Base-by-base conservation (phyloP, 139 green algal species). In the Bryopsis sp. region DNA sequence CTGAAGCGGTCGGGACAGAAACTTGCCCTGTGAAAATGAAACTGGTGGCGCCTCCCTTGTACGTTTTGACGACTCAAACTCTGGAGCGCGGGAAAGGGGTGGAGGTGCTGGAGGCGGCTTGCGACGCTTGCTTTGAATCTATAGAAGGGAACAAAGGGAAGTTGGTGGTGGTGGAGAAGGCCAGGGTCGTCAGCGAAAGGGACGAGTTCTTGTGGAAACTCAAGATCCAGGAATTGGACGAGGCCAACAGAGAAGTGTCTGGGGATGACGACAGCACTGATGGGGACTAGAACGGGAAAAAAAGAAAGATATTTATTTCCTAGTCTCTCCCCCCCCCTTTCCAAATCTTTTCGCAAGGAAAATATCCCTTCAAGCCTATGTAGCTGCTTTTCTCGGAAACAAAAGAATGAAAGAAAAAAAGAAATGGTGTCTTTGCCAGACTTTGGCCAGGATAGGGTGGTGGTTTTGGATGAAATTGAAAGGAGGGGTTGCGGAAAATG, bases 31-130 rank as follows among this genome's bases (percentile, higher is more conserved):
- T 99, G 35, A 93, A 92, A 74, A 92, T 97, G 75, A 96, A 96
- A 84, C 89, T 99, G 11, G 87, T 99, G 38, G 94, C 94, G 33
- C 87, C 95, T n/a, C 94, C 94, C 4, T 81, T 98, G 34, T 99
- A 99, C 75, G 93, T 98, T 64, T 82, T 99, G 0, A 97, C 93
- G 36, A 99, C 94, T 31, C 76, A 90, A 57, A 98, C 94, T 31
- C 79, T 98, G 68, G 89, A 98, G 67, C 97, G 96, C 81, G 60
- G 72, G 47, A 84, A 85, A 66, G 83, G 81, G 22, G 31, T 89
- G 1, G 80, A 82, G 54, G 66, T 80, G 68, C 67, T 96, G 58
- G 84, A 80, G n/a, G 47, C 76, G 37, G 90, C 90, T 15, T 88
- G 88, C 37, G 84, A 92, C 47, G 86, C 79, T 8, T 89, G 83